Evolutionary conservation across 495 filamentous ascomycete genomes (phyloP).

Genomic region (Pseudoneurospora amorphoporcata): DNA sequence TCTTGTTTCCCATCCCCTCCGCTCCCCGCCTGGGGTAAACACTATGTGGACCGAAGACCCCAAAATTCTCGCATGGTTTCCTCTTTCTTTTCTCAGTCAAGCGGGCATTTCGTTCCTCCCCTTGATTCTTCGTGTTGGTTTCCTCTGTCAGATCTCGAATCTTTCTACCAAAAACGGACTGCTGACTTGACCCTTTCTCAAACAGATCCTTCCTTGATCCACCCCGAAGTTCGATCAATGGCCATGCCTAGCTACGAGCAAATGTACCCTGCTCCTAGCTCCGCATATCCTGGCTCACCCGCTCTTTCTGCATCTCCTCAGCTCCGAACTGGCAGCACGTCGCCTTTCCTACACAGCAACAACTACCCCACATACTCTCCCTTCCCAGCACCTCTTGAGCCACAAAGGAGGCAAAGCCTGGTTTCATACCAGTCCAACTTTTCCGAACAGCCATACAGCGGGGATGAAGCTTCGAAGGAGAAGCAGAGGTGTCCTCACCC

Average conservation of each 20-base stretch:
- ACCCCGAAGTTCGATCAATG: constrained; percentile 38
- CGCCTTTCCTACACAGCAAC: constrained; percentile 32
- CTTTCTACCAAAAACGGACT: constrained; percentile 2
- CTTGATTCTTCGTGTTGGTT: constrained; percentile 54
- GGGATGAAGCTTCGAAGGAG: constrained; percentile 53
- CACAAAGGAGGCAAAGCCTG: constrained; percentile 22
- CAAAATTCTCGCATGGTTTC: constrained; percentile 19
- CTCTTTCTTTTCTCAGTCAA: constrained; percentile 45
- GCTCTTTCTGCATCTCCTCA: constrained; percentile 38
- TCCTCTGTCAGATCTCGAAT: constrained; percentile 29
- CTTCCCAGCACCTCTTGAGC: constrained; percentile 45
- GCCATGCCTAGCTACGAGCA: constrained; percentile 35
- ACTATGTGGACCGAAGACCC: constrained; percentile 14
- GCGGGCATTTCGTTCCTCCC: constrained; percentile 50
- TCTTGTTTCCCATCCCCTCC: constrained; percentile 35
- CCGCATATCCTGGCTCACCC: constrained; percentile 33
- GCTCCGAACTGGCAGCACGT: constrained; percentile 33
- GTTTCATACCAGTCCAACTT: constrained; percentile 22
- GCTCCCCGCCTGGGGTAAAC: constrained; percentile 21
- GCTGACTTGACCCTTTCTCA: constrained; percentile 21
- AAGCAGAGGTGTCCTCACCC: constrained; percentile 61
- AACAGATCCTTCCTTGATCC: constrained; percentile 39
- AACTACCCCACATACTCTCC: constrained; percentile 57
- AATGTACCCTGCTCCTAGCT: constrained; percentile 28
- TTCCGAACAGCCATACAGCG: constrained; percentile 49